Base-by-base conservation (phyloP, 768 basidiomycete genomes). In the Chlorophyllum brunneum region DNA sequence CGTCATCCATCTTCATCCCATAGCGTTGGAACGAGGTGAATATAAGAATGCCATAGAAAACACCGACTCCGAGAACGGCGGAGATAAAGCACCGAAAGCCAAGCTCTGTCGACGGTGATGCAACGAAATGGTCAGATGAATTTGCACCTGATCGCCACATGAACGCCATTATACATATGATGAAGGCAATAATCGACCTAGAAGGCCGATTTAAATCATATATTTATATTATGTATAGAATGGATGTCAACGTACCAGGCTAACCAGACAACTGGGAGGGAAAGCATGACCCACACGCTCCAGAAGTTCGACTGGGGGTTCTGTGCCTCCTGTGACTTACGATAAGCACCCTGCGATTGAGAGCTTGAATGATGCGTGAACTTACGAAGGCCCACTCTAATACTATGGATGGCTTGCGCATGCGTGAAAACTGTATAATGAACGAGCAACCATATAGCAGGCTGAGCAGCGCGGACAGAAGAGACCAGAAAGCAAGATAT, bases 281-380 rank as follows among this genome's bases (percentile, higher is more conserved):
- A 78, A 20, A 85, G 68, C n/a, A 85, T 53, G 1, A 84, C 76
- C 81, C 83, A 83, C 15, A 85, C 77, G 51, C 85, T 86, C 83
- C 84, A 71, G 58, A 63, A 67, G 15, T 64, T 60, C 3, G 46
- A 18, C 16, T 56, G 58, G 0, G 58, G 55, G 27, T 58, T 65
- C 33, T 76, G 73, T 2, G 82, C 77, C 58, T 84, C 82, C 80
- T 82, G 50, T 8, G 33, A 23, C 36, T 18, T n/a, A n/a, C 2
- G 4, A 11, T 45, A 16, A 16, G 4, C 16, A 10, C 13, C 2
- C 16, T 2, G 22, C n/a, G 10, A 10, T 36, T 2, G 22, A 11
- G 9, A 13, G 39, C 24, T 20, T 22, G 11, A 13, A 0, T 13
- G 2, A 38, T 30, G n/a, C n/a, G 18, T 26, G 3, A 20, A 51